These are phyloP conservation scores for Allantophomopsis cytisporea DNA, from an alignment of 2,329 filamentous ascomycete genomes.

Conservation along the genomic window DNA sequence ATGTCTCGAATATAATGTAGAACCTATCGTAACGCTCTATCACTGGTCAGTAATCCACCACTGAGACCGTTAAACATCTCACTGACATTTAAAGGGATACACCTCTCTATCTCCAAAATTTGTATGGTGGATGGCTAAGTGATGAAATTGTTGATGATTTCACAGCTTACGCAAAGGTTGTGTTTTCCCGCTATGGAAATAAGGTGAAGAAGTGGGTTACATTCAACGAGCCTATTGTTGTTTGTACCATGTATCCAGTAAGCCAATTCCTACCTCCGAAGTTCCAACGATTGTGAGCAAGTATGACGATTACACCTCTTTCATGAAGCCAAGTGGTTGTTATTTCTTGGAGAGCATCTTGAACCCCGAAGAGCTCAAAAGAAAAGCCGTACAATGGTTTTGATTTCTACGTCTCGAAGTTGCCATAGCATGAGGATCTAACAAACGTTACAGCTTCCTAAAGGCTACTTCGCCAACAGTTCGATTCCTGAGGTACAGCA, in stretches of 20 bases:
- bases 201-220: conserved; percentile 37
- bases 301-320: too few species aligned
- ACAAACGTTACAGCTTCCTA: conserved; percentile 6
- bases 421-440: too few species aligned
- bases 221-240: conserved; percentile 35
- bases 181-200: conserved; percentile 35
- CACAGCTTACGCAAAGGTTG: conserved; percentile 36
- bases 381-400: too few species aligned
- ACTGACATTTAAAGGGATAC: conserved; percentile 8
- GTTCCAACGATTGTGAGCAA: neutral
- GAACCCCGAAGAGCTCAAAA: too few species aligned
- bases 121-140: conserved; percentile 29
- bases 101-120: conserved; percentile 22
- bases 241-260: conserved; percentile 8
- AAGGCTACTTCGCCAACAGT: conserved; percentile 21
- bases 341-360: too few species aligned
- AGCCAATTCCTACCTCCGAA: conserved; percentile 4
- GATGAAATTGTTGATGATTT: conserved; percentile 33
- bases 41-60: conserved; percentile 23
- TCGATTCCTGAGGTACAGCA: conserved; percentile 23
- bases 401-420: too few species aligned
- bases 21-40: conserved; percentile 30
- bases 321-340: too few species aligned
- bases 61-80: too few species aligned
- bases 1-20: conserved; percentile 32